phyloP scores from a whole-genome alignment of 352 stramenopile species.

The Globisporangium orthogonon region DNA sequence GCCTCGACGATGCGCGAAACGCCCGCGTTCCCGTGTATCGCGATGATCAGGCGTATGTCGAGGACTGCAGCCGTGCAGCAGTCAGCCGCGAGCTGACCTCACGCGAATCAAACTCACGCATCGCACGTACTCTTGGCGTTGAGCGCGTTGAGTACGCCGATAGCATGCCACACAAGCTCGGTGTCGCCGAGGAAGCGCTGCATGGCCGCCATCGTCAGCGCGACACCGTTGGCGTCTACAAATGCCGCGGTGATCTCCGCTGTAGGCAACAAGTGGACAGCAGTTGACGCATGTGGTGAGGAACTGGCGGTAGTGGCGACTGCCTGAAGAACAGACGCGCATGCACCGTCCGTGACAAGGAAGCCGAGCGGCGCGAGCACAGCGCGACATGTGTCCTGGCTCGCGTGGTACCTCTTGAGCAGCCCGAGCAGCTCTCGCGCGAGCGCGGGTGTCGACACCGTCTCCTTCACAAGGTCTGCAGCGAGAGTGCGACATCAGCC shows the following conservation, averaged over 20 bases:
- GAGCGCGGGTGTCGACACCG: slow-evolving; percentile 38
- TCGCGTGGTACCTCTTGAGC: slow-evolving; percentile 46
- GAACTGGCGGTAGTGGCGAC: not conserved
- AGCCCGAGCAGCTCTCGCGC: slow-evolving; percentile 49
- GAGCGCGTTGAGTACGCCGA: slow-evolving; percentile 64
- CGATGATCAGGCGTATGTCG: slow-evolving; percentile 38
- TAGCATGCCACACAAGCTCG: slow-evolving; percentile 69
- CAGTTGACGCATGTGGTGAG: no score
- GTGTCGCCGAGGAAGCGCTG: slow-evolving; percentile 46
- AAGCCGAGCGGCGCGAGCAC: slow-evolving; percentile 53
- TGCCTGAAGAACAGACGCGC: not conserved
- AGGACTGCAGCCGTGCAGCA: slow-evolving; percentile 18
- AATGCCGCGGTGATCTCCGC: slow-evolving; percentile 49
- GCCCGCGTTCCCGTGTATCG: slow-evolving; percentile 44
- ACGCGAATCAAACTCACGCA: not conserved
- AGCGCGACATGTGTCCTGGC: slow-evolving; percentile 37
- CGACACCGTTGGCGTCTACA: slow-evolving; percentile 55
- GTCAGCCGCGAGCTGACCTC: no score
- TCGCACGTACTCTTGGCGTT: slow-evolving; percentile 36
- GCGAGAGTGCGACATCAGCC: not conserved
- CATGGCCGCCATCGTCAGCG: slow-evolving; percentile 40
- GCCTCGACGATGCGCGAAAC: slow-evolving; percentile 55
- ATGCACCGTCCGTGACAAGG: slow-evolving; percentile 55
- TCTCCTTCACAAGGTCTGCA: slow-evolving; percentile 65
- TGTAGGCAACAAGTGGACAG: slow-evolving; percentile 9